These are phyloP conservation scores for Penicillium sp. DNA, from an alignment of 2,329 filamentous ascomycete genomes.

Conservation along the genomic window DNA sequence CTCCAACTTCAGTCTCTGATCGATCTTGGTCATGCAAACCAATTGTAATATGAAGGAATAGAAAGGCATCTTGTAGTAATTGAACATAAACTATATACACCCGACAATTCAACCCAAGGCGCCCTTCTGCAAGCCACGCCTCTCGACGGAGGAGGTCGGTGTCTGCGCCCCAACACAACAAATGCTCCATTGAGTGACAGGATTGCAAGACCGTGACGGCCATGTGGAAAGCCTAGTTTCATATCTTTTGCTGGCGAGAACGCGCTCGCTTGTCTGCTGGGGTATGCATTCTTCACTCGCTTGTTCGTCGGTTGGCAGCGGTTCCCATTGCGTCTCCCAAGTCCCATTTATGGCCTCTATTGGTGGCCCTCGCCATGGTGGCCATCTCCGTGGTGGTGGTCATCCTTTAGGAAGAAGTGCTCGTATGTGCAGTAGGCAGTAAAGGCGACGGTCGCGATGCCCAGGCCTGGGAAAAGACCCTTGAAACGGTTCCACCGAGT, in stretches of 20 bases:
- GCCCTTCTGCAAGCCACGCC: conserved; percentile 23
- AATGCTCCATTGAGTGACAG: conserved; percentile 10
- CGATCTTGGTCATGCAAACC: background rate
- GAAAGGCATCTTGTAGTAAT: conserved; percentile 24
- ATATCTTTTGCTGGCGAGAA: conserved; percentile 15
- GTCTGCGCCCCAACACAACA: conserved; percentile 15
- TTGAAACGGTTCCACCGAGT: conserved; percentile 86
- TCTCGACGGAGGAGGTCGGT: conserved; percentile 2
- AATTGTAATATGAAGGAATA: conserved; percentile 10
- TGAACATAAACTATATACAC: conserved; percentile 39
- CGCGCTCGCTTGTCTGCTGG: conserved; percentile 16
- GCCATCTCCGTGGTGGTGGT: conserved; percentile 51
- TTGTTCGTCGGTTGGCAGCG: conserved; percentile 13
- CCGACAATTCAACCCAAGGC: conserved; percentile 34
- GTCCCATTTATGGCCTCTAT: conserved; percentile 37
- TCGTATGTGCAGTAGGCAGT: conserved; percentile 86
- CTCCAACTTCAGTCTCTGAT: background rate
- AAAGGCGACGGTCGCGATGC: conserved; percentile 89
- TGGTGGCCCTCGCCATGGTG: conserved; percentile 58
- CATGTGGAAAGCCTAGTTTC: conserved; percentile 10
- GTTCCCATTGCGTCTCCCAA: conserved; percentile 10
- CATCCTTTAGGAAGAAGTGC: conserved; percentile 75
- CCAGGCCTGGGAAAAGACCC: conserved; percentile 80
- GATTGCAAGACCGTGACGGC: conserved; percentile 6
- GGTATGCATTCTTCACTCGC: conserved; percentile 26